phyloP scores from a whole-genome alignment of 768 basidiomycete species.

The Leccinum incarnatum region DNA sequence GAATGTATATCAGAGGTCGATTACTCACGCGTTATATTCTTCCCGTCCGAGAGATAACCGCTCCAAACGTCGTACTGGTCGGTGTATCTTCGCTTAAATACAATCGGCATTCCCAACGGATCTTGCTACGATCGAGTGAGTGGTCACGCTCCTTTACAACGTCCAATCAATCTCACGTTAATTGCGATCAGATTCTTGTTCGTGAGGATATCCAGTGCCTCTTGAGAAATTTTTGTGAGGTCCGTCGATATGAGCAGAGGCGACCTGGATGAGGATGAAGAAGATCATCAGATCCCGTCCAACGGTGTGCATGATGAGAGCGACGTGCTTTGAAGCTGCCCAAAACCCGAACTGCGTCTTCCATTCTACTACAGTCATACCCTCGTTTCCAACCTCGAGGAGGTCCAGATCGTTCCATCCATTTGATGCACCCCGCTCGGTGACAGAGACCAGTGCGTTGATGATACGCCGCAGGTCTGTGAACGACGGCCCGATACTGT shows the following conservation, averaged over 20 bases:
- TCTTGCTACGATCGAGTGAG: constrained; percentile 11
- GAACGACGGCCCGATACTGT: constrained; percentile 12
- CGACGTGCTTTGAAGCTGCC: constrained; percentile 12
- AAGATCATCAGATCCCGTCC: neutral
- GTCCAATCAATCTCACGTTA: constrained; percentile 1
- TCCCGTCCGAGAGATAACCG: constrained; percentile 6
- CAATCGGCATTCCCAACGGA: neutral
- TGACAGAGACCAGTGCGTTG: constrained; percentile 40
- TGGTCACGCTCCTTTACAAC: neutral
- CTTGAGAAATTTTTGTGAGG: constrained; percentile 2
- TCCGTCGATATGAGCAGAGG: constrained; percentile 15
- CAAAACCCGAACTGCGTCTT: constrained; percentile 12
- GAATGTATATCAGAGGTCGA: neutral
- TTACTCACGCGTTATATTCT: constrained; percentile 2
- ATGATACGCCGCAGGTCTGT: constrained; percentile 11
- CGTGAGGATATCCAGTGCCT: constrained; percentile 5
- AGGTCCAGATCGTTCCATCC: constrained; percentile 52
- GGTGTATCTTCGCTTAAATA: constrained; percentile 10
- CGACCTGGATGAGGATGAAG: constrained; percentile 1
- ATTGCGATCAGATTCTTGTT: constrained; percentile 6
- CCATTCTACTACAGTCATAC: constrained; percentile 31
- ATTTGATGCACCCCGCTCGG: constrained; percentile 43
- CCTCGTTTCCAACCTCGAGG: constrained; percentile 52
- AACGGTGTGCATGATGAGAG: neutral
- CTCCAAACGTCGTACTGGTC: constrained; percentile 9